Evolutionary conservation across 2,329 filamentous ascomycete genomes (phyloP), one percentile per base, ranked within the genome.

Genomic region (Coniella vitis): DNA sequence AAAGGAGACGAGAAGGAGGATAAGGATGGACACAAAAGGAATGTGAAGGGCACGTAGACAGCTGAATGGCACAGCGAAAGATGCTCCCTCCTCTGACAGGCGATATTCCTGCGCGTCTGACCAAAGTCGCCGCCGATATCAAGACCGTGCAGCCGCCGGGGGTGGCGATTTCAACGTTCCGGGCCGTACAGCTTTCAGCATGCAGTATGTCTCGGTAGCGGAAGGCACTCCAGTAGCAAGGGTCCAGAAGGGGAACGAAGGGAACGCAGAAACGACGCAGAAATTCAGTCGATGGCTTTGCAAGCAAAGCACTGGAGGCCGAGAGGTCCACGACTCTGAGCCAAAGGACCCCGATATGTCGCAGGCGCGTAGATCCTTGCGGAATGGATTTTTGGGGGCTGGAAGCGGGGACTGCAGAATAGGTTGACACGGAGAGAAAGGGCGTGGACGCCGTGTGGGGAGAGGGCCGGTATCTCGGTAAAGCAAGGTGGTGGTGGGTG

Each of bases 291-390:
- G 10, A 29, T 29, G 25, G 25, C 25, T 29, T 29, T 10, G 20
- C 38, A 20, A n/a, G 38, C 19, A 13, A 31, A 20, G 5, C 16
- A 19, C 12, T 38, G 19, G 47, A 35, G 17, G 8, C 4, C 29
- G 19, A 36, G 20, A 40, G 35, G 41, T 49, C 36, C 31, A 45
- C 20, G 48, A 19, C 34, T 17, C 25, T 48, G 17, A 29, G 51
- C 22, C 35, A 20, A 16, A 38, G 38, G 32, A 49, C 42, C 49
- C 49, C 41, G 51, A 45, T 42, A 10, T 34, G 38, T 43, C 38
- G 50, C 44, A 25, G 49, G 49, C 45, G 49, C 49, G 52, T 35
- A 48, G 45, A 47, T 49, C 52, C 49, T 52, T 45, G 49, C 39
- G 20, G 37, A n/a, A 10, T 29, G 20, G 32, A 38, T 19, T 8